Percentiles rank a stretch among this genome's conserved stretches.
phyloP scores from a whole-genome alignment of 345 rosid species.

The Corchorus capsularis region DNA sequence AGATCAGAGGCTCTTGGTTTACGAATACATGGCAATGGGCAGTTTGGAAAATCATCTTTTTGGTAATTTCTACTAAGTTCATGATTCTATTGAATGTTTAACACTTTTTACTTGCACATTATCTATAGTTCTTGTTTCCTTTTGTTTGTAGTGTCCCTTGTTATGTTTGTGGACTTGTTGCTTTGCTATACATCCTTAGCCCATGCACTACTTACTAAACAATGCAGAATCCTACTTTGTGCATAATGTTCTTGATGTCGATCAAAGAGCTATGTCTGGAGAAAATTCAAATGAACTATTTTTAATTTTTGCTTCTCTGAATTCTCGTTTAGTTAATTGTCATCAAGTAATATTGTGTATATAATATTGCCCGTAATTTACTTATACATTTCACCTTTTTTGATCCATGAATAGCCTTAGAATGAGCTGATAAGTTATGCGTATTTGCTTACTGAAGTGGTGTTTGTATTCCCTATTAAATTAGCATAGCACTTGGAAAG shows the following conservation, averaged over 20 bases:
- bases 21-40: conserved; percentile 94
- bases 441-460: not conserved
- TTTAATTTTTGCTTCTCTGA: not conserved
- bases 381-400: not conserved
- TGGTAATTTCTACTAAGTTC: conserved; percentile 45
- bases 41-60: conserved; percentile 96
- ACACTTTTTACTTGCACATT: not conserved
- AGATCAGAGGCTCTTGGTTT: conserved; percentile 93
- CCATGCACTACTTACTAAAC: not conserved
- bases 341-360: not conserved
- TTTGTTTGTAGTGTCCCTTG: not conserved
- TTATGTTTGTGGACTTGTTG: not conserved
- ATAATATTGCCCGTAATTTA: not conserved
- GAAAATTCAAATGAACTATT: not conserved
- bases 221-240: not conserved
- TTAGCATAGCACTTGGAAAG: not conserved
- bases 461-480: not conserved
- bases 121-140: not conserved
- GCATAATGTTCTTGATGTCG: not conserved
- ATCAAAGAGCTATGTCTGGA: not conserved
- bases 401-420: conserved; percentile 7
- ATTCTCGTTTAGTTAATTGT: not conserved
- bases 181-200: not conserved
- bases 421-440: not conserved
- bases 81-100: not conserved